These are phyloP conservation scores for Ceratobasidium sp. DNA, from an alignment of 1,284 basidiomycete genomes.

Conservation along the genomic window DNA sequence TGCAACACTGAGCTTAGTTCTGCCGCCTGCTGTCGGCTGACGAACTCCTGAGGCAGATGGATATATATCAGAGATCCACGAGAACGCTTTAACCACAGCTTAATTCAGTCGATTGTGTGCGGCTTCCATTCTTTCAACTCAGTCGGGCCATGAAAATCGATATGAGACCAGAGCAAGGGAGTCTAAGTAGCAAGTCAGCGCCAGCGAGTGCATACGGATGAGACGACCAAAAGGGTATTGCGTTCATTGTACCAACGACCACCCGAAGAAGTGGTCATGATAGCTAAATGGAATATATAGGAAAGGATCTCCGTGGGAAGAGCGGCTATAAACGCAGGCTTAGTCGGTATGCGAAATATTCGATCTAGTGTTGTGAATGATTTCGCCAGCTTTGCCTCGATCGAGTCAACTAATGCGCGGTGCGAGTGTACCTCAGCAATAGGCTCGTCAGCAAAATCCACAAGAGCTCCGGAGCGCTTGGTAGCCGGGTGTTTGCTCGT, in stretches of 20 bases:
- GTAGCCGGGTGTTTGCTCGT: no score
- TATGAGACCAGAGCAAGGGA: constrained; percentile 4
- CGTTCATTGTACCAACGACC: not conserved
- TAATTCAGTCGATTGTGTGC: not conserved
- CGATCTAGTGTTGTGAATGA: no score
- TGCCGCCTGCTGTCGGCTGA: not conserved
- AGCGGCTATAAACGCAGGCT: not conserved
- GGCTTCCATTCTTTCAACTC: not conserved
- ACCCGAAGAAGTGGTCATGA: not conserved
- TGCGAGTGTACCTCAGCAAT: no score
- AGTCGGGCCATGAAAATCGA: not conserved
- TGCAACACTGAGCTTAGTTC: not conserved
- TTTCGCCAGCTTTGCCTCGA: not conserved
- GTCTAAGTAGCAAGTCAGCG: not conserved
- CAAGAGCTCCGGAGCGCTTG: no score
- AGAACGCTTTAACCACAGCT: not conserved
- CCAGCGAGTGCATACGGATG: not conserved
- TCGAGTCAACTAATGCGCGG: not conserved
- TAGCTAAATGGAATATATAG: not conserved
- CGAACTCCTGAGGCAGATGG: not conserved
- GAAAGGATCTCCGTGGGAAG: not conserved
- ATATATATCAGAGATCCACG: not conserved
- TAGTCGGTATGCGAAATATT: no score
- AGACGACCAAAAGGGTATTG: not conserved
- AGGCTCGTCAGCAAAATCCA: no score